phyloP scores from a whole-genome alignment of 345 rosid species.

The Salix caprea region DNA sequence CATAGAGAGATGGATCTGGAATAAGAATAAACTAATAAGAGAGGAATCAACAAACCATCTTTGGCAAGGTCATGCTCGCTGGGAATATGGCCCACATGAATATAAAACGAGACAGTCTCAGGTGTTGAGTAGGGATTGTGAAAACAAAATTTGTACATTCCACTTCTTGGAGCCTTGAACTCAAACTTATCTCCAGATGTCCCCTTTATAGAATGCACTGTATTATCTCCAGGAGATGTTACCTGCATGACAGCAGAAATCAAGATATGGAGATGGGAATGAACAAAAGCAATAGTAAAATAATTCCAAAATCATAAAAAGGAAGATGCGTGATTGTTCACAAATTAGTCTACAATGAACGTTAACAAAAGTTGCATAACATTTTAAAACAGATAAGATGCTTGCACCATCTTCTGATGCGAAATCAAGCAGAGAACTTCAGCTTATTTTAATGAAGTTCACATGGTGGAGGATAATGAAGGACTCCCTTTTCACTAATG shows the following conservation, averaged over 20 bases:
- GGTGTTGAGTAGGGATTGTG: constrained; percentile 90
- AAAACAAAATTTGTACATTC: constrained; percentile 97
- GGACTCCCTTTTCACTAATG: no score
- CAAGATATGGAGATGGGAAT: not conserved
- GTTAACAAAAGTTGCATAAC: no score
- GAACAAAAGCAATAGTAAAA: not conserved
- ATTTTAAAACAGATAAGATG: no score
- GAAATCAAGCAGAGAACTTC: no score
- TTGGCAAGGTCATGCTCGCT: constrained; percentile 89
- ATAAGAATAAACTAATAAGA: not conserved
- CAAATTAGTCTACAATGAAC: no score
- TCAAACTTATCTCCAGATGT: constrained; percentile 95
- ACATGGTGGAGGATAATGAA: no score
- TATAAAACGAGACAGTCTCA: constrained; percentile 89
- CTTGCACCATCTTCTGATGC: no score
- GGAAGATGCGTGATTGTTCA: no score
- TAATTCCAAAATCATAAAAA: no score
- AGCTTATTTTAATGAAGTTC: no score
- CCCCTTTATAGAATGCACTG: constrained; percentile 61
- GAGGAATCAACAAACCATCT: constrained; percentile 55
- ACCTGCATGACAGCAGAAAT: constrained; percentile 40
- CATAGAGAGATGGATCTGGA: constrained; percentile 7
- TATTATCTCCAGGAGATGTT: constrained; percentile 77
- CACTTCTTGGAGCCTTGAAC: constrained; percentile 84
- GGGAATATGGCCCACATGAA: constrained; percentile 94